These are phyloP conservation scores for Coleophoma crateriformis DNA, from an alignment of 2,329 filamentous ascomycete species.

Conservation along the genomic window DNA sequence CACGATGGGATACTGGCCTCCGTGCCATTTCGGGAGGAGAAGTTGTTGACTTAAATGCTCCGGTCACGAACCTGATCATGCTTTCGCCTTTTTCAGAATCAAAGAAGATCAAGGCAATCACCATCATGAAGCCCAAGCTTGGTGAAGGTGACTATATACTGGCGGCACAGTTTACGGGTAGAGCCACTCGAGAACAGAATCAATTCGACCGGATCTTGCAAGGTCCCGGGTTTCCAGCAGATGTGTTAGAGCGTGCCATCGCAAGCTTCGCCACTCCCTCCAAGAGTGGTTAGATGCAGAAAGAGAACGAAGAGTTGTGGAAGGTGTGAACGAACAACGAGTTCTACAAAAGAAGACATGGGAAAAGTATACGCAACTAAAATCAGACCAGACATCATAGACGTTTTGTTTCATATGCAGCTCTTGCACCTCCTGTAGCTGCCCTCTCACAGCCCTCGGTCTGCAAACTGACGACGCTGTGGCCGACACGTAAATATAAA, in stretches of 20 bases:
- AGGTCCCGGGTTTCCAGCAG: constrained; percentile 20
- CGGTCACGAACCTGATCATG: constrained; percentile 78
- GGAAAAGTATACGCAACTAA: constrained; percentile 23
- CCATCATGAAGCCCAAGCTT: constrained; percentile 76
- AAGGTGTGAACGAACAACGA: constrained; percentile 37
- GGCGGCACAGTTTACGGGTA: constrained; percentile 54
- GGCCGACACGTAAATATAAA: neutral
- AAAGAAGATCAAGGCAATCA: constrained; percentile 40
- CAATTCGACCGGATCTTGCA: constrained; percentile 14
- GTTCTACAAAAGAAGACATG: constrained; percentile 35
- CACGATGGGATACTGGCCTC: constrained; percentile 68
- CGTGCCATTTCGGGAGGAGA: constrained; percentile 18
- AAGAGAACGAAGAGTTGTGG: constrained; percentile 39
- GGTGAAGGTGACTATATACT: constrained; percentile 60
- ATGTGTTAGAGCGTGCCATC: constrained; percentile 44
- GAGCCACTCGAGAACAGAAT: neutral
- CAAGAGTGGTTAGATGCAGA: constrained; percentile 26
- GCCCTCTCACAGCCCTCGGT: no score
- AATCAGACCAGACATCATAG: constrained; percentile 14
- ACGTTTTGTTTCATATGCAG: neutral
- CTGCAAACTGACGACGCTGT: no score
- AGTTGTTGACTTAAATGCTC: constrained; percentile 55
- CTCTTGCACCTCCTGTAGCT: neutral
- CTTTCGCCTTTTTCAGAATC: constrained; percentile 52
- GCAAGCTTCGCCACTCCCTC: constrained; percentile 32